phyloP scores from a whole-genome alignment of 139 green algal species.

The Dunaliella primolecta region DNA sequence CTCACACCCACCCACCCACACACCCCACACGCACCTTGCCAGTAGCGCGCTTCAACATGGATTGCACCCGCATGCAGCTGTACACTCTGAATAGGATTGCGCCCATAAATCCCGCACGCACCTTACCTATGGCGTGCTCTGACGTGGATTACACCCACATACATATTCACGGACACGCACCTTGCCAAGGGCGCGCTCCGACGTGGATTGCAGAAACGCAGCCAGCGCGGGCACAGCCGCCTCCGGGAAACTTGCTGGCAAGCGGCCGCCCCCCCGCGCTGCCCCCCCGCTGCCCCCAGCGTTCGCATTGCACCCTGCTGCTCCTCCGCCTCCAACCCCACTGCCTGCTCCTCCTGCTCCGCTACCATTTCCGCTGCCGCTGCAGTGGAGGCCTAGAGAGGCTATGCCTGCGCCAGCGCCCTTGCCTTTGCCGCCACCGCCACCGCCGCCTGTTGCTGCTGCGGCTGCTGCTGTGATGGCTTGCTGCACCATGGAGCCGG shows the following conservation, averaged over 20 bases:
- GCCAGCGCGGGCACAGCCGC: constrained; percentile 38
- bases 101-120: neutral
- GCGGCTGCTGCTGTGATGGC: constrained; percentile 1
- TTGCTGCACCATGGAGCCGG: constrained; percentile 13
- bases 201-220: constrained; percentile 28
- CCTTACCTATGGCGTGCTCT: neutral
- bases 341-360: no score
- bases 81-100: neutral
- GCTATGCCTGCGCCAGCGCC: neutral
- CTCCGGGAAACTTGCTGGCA: constrained; percentile 13
- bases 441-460: neutral
- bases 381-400: no score
- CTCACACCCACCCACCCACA: no score
- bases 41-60: neutral
- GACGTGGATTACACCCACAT: neutral
- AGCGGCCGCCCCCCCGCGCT: constrained; percentile 14
- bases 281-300: no score
- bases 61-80: neutral
- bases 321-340: no score
- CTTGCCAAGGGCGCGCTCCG: constrained; percentile 25
- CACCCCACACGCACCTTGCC: neutral
- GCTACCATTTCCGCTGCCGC: neutral
- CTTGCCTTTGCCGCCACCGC: no score
- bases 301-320: no score
- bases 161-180: constrained; percentile 1